phyloP scores from a whole-genome alignment of 2,329 filamentous ascomycete genomes.

The Sclerotinia borealis region DNA sequence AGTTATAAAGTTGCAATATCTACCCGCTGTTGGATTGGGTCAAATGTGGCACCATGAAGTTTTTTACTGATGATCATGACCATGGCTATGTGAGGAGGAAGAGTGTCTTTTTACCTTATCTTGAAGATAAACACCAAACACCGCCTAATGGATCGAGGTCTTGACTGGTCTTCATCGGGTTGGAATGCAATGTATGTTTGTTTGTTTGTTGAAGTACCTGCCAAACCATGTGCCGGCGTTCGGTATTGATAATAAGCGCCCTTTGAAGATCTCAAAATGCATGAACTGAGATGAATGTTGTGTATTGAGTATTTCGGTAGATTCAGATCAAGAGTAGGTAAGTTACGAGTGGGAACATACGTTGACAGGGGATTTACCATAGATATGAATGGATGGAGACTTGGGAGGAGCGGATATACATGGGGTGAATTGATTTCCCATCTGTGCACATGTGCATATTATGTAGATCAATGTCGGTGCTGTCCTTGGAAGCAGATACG shows the following conservation, averaged over 20 bases:
- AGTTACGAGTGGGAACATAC: not conserved
- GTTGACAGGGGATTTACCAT: not conserved
- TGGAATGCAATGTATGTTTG: not conserved
- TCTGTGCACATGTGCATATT: slow-evolving; percentile 1
- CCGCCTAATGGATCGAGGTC: not conserved
- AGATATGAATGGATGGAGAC: not conserved
- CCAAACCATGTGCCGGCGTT: not conserved
- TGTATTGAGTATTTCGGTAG: not conserved
- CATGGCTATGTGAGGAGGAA: slow-evolving; percentile 6
- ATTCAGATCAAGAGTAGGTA: not conserved
- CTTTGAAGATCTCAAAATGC: not conserved
- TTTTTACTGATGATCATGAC: not conserved
- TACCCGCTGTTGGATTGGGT: not conserved
- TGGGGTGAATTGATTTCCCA: not conserved
- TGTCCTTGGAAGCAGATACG: not conserved
- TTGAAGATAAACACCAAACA: not conserved
- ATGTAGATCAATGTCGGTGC: not conserved
- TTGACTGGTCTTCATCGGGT: not conserved
- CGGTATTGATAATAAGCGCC: not conserved
- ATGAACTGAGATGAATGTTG: not conserved
- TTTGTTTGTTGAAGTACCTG: not conserved
- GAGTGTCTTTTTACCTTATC: not conserved
- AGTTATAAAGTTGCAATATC: not conserved
- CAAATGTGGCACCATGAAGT: not conserved
- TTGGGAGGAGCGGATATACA: not conserved